Evolutionary conservation across 805 yeast species (phyloP).

Genomic region (Saturnispora dispora): DNA sequence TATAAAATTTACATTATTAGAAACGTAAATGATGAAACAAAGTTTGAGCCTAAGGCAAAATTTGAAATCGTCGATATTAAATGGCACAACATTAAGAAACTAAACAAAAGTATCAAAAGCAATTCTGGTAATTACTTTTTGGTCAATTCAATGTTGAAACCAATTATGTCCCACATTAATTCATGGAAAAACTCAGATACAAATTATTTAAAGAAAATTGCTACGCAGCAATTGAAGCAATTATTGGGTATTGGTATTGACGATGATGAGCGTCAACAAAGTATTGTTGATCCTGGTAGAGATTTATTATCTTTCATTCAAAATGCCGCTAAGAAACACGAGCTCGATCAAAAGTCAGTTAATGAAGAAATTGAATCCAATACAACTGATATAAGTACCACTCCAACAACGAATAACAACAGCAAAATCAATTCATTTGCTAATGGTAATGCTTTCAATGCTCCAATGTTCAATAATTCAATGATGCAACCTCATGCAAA

Average conservation of each 20-base stretch:
- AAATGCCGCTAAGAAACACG: constrained; percentile 31
- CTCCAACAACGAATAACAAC: constrained; percentile 6
- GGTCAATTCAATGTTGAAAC: constrained; percentile 41
- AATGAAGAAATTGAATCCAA: background rate
- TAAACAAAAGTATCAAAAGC: constrained; percentile 29
- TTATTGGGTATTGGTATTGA: constrained; percentile 43
- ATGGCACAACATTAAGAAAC: constrained; percentile 59
- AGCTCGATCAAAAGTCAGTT: constrained; percentile 5
- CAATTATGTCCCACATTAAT: constrained; percentile 46
- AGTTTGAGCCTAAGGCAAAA: constrained; percentile 75
- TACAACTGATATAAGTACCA: background rate
- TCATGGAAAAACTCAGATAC: constrained; percentile 44
- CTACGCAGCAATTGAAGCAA: constrained; percentile 55
- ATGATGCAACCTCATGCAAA: background rate
- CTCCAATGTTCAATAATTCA: background rate
- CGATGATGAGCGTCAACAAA: constrained; percentile 19
- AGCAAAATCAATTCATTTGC: background rate
- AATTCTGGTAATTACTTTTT: constrained; percentile 31
- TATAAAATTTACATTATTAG: constrained; percentile 71
- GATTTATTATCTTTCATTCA: constrained; percentile 59
- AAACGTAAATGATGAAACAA: constrained; percentile 66
- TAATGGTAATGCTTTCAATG: background rate
- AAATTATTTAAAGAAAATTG: constrained; percentile 49
- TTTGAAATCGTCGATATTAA: constrained; percentile 79
- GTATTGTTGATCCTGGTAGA: constrained; percentile 59